Evolutionary conservation across 371 early-diverging fungal genomes (phyloP), one percentile per base, ranked within the genome.

Genomic region (Entomophthora muscae): DNA sequence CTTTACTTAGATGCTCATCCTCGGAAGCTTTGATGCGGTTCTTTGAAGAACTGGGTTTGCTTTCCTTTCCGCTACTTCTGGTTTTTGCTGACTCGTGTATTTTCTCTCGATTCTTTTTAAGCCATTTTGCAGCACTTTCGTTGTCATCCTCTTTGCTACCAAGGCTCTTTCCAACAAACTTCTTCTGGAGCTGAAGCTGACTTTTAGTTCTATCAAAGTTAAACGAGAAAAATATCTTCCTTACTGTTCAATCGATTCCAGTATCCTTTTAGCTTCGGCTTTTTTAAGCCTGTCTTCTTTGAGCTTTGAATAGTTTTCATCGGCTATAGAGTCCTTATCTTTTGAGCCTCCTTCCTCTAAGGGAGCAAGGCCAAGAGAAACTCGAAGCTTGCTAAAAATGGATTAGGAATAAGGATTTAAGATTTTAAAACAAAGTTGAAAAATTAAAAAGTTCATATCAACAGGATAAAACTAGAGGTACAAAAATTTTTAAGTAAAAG

Each of bases 281-380:
- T 69, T 74, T 58, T 72, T 75, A 32, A 76, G 69, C 63, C 73
- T 68, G 51, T 82, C 78, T 26, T 81, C 73, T 31, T 79, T 74
- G 22, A 72, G 65, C 28, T 71, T 73, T 67, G 71, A 75, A 53
- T 73, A 81, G 71, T 90, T 90, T 0, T 84, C 82, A 52, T 76
- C 78, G 13, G 85, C 88, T 32, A 70, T 66, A 68, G 76, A 65
- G 24, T 78, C 75, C 30, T 74, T 73, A 63, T 76, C 76, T n/a
- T 72, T 68, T 29, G 72, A 74, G 2, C 67, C 72, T 21, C 70
- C 79, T 0, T 65, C 70, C 24, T 77, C 74, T 52, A 88, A 68
- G 23, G 85, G 85, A 63, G 80, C 79, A 30, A 90, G 76, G 32
- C 90, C 90, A 1, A 87, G 72, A 56, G 77, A 78, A 52, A 73